phyloP scores from a whole-genome alignment of 1,284 basidiomycete species.

The Ganoderma lingzhi region DNA sequence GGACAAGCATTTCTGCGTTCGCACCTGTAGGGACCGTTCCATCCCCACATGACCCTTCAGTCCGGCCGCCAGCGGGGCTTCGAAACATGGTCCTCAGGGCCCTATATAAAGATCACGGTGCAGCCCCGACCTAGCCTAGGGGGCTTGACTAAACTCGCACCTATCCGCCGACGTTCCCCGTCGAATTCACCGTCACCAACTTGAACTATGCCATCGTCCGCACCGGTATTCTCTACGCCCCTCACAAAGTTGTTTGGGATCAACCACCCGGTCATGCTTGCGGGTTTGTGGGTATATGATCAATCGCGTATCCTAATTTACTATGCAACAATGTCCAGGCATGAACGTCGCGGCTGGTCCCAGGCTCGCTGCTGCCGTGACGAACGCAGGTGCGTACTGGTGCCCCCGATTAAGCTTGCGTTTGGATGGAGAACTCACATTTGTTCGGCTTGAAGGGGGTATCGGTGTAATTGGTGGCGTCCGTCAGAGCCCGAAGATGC shows the following conservation, averaged over 20 bases:
- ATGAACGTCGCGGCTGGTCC: conserved; percentile 90
- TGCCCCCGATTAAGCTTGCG: not conserved
- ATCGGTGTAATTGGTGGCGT: conserved; percentile 89
- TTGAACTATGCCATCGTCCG: conserved; percentile 73
- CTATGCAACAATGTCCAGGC: conserved; percentile 45
- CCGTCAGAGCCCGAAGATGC: conserved; percentile 72
- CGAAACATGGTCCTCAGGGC: not conserved
- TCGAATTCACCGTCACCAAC: not conserved
- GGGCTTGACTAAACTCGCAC: not conserved
- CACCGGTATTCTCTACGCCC: conserved; percentile 66
- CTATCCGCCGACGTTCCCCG: not conserved
- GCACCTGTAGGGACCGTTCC: not conserved
- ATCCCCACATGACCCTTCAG: conserved; percentile 6
- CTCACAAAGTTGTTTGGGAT: conserved; percentile 78
- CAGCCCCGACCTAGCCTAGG: not conserved
- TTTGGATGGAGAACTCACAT: not conserved
- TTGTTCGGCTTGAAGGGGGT: conserved; percentile 54
- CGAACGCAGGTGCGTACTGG: conserved; percentile 65
- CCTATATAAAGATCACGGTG: not conserved
- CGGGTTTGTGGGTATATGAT: conserved; percentile 47
- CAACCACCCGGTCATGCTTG: conserved; percentile 85
- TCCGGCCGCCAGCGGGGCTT: not conserved
- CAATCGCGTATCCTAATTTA: not conserved
- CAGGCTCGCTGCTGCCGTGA: conserved; percentile 79
- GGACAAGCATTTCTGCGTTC: not conserved